Evolutionary conservation across 1,284 basidiomycete species (phyloP).

Genomic region (Austroboletus niveus): DNA sequence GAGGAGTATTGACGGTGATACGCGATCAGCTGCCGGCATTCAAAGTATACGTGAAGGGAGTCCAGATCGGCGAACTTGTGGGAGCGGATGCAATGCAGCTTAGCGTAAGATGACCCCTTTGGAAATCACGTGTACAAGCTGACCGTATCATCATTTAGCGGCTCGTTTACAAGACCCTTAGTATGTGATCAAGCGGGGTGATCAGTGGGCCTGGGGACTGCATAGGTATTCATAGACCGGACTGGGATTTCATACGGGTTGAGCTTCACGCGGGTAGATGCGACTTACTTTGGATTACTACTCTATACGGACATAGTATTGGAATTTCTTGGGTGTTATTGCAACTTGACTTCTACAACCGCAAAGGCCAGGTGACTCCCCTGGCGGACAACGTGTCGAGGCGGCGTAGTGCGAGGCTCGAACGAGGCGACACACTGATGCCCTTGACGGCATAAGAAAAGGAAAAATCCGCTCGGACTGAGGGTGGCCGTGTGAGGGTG

Average conservation of each 20-base stretch:
- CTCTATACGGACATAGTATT: slow-evolving; percentile 6
- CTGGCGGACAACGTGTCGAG: slow-evolving; percentile 22
- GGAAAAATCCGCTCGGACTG: slow-evolving; percentile 6
- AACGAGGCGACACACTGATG: slow-evolving; percentile 17
- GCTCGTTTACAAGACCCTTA: slow-evolving; percentile 31
- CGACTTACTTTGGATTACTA: slow-evolving; percentile 7
- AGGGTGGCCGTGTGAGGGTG: slow-evolving; percentile 6
- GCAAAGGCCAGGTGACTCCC: background rate
- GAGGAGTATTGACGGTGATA: slow-evolving; percentile 11
- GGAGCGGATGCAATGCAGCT: slow-evolving; percentile 52
- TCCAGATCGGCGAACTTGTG: slow-evolving; percentile 58
- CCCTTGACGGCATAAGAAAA: slow-evolving; percentile 13
- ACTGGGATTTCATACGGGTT: slow-evolving; percentile 13
- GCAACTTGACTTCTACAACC: background rate
- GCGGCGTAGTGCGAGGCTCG: slow-evolving; percentile 5
- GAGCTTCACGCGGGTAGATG: background rate
- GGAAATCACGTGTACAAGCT: slow-evolving; percentile 20
- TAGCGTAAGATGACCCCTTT: slow-evolving; percentile 16
- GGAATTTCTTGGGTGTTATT: slow-evolving; percentile 6
- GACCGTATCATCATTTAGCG: slow-evolving; percentile 23
- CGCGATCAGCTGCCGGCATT: slow-evolving; percentile 71
- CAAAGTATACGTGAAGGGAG: slow-evolving; percentile 67
- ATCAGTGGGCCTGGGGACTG: slow-evolving; percentile 9
- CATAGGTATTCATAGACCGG: slow-evolving; percentile 21
- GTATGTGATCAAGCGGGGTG: slow-evolving; percentile 18